Base-by-base conservation (phyloP, 2,329 filamentous ascomycete genomes). In the Mycosphaerelloides madeirae region DNA sequence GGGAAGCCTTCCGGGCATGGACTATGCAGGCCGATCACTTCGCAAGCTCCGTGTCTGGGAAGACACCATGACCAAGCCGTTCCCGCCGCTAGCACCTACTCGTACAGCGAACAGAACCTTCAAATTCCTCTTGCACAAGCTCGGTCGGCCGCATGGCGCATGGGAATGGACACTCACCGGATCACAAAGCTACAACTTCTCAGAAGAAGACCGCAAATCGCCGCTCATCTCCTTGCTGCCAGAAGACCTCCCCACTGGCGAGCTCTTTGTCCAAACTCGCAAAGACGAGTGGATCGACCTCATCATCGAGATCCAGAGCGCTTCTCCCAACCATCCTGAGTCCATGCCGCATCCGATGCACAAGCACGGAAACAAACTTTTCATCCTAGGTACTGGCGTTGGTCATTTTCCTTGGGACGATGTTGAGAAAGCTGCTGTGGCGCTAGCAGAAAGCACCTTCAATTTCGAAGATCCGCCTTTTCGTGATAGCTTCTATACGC, bases 341-440 rank as follows among this genome's bases (percentile, higher is more conserved):
- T 67, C 75, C 8, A n/a, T n/a, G n/a, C n/a, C n/a, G n/a, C 80
- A 84, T 46, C 76, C 78, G 0, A 76, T 84, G 39, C 80, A 84
- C 69, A 82, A 82, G 66, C 80, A 84, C 62, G 74, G 75, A 36
- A 78, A 75, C 54, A 80, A 79, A 58, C 78, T 76, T 65, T 82
- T 71, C 54, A 63, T 74, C 15, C 70, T 84, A 28, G 80, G 80
- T 1, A 46, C 63, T 0, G 80, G 78, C 2, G 41, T 52, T 12
- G 63, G 63, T 1, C 22, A 38, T 1, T 84, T 77, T 57, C 70
- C 65, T 11, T 83, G 75, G 69, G 60, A 58, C 2, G 28, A 18
- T 19, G 35, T 38, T 7, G 33, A 8, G 6, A 18, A 36, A 13
- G 33, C 33, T n/a, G n/a, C n/a, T n/a, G n/a, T n/a, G n/a, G n/a